Evolutionary conservation across 805 yeast species (phyloP), one percentile per base, ranked within the genome.

Genomic region (Metschnikowia vanudenii): DNA sequence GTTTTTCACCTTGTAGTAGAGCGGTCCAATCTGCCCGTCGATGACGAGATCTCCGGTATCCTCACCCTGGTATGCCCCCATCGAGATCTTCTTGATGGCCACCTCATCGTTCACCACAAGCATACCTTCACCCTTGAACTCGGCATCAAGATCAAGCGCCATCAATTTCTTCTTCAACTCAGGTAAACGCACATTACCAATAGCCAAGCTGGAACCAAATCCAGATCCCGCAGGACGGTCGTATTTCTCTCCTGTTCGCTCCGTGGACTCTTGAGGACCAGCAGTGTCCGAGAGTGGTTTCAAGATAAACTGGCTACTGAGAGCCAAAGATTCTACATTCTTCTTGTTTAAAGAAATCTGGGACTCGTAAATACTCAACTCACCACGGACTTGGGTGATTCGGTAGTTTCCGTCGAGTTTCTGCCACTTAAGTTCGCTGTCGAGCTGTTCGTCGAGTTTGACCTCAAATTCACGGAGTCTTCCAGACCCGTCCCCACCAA

Each of bases 101-200:
- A 94, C 78, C 43, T 71, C 71, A 46, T 85, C 85, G 59, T 91
- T 91, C 37, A 95, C 85, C 12, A 91, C 96, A 33, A 94, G 69
- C 0, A 90, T 82, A 62, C 98, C 98, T 63, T 90, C 97, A 45
- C 97, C 95, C 63, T 85, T 82, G 63, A 92, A 89, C 59, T 91
- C 97, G 0, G 96, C 97, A 43, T 71, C 73, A 57, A 85, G 79
- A 40, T 88, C 85, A 45, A 69, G 65, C 4, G 74, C 68, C 26
- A 73, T 67, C 31, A 94, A 71, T 48, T 75, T 78, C 55, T 80
- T 79, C 57, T 87, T 84, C 41, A 94, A 71, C 52, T 90, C 96
- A 0, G 94, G 86, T 20, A 94, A 71, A 50, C 86, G 78, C 37
- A 94, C 81, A 62, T 91, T 96, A 32, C 99, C 99, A 48, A 94